These are phyloP conservation scores for Phytophthora fragariaefolia DNA, from an alignment of 352 stramenopile species.

Conservation along the genomic window DNA sequence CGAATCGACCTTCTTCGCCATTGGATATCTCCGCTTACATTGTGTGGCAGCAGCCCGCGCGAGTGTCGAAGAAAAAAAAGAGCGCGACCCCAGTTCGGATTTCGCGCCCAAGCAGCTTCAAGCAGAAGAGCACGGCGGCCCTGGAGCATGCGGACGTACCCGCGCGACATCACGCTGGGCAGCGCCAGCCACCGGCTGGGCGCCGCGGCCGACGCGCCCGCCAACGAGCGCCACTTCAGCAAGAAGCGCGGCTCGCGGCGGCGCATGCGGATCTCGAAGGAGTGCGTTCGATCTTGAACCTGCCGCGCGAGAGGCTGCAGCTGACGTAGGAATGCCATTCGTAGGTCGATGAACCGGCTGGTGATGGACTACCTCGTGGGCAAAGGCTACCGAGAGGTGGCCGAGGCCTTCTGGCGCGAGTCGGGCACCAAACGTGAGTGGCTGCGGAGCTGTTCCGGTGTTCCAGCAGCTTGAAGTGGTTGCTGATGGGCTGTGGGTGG, in stretches of 20 bases:
- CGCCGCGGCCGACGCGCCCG: conserved; percentile 13
- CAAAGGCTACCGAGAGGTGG: conserved; percentile 79
- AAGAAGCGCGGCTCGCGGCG: conserved; percentile 41
- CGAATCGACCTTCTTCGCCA: not conserved
- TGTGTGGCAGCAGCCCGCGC: not conserved
- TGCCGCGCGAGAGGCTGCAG: not conserved
- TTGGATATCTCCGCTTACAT: not conserved
- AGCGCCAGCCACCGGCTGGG: conserved; percentile 28
- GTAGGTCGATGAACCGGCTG: conserved; percentile 77
- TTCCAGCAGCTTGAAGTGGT: conserved; percentile 21
- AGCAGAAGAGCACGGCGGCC: too few relatives aligned
- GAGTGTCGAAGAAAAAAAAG: conserved; percentile 21
- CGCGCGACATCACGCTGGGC: conserved; percentile 25
- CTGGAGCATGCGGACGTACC: conserved; percentile 33
- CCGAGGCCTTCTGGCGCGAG: conserved; percentile 76
- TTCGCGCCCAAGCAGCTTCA: conserved; percentile 35
- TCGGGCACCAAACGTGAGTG: conserved; percentile 74
- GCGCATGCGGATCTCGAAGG: conserved; percentile 72
- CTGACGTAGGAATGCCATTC: conserved; percentile 13
- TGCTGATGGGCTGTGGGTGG: conserved; percentile 5
- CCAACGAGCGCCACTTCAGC: conserved; percentile 28
- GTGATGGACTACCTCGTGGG: conserved; percentile 88
- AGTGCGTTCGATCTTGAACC: conserved; percentile 45
- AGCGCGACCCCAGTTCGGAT: conserved; percentile 36
- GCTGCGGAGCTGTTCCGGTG: not conserved